Conservation (phyloP, 805 yeast species). For the Candida palmyrensis region DNA sequence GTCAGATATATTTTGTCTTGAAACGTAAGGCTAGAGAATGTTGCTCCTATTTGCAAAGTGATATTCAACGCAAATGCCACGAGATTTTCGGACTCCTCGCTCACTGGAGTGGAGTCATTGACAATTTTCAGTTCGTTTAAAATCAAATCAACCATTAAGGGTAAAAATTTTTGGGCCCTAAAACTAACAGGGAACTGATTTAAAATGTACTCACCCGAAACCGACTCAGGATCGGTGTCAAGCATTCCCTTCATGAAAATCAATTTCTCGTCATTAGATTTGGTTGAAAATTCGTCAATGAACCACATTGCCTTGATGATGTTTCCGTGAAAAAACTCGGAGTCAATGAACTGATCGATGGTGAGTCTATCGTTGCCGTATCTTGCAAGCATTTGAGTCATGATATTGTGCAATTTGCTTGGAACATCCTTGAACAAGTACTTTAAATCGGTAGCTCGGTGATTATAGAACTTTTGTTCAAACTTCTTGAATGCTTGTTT, state of each 20-base stretch:
- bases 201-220: slow-evolving; percentile 15
- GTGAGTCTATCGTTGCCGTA: slow-evolving; percentile 53
- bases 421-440: slow-evolving; percentile 57
- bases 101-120: slow-evolving; percentile 6
- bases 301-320: slow-evolving; percentile 74
- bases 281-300: slow-evolving; percentile 78
- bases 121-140: slow-evolving; percentile 30
- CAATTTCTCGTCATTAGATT: slow-evolving; percentile 59
- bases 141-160: slow-evolving; percentile 54
- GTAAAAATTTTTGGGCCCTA: slow-evolving; percentile 68
- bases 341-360: slow-evolving; percentile 63
- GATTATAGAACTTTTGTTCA: slow-evolving; percentile 40
- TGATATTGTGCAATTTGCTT: slow-evolving; percentile 41
- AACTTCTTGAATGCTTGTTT: slow-evolving; percentile 49
- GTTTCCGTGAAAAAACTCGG: slow-evolving; percentile 77
- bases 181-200: slow-evolving; percentile 35
- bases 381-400: slow-evolving; percentile 51
- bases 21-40: slow-evolving; percentile 72
- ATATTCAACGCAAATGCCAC: slow-evolving; percentile 48
- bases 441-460: slow-evolving; percentile 27
- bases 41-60: slow-evolving; percentile 57
- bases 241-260: slow-evolving; percentile 64
- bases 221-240: slow-evolving; percentile 13
- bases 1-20: slow-evolving; percentile 59
- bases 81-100: slow-evolving; percentile 28